Evolutionary conservation across 495 filamentous ascomycete genomes (phyloP).

Genomic region (Acidomyces sp.): DNA sequence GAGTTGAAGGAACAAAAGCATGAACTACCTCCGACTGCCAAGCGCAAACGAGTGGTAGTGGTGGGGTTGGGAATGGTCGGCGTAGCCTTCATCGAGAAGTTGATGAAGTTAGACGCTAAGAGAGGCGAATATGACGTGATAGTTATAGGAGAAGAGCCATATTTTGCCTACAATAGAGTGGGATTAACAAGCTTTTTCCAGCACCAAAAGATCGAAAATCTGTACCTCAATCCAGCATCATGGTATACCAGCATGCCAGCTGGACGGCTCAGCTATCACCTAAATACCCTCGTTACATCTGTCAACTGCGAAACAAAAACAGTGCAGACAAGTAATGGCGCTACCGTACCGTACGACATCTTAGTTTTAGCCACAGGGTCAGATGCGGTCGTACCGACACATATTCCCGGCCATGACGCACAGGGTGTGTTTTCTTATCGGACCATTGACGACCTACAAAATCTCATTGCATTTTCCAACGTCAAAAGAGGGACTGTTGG

Average conservation of each 20-base stretch:
- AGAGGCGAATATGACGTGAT: slow-evolving; percentile 68
- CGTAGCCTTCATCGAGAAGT: slow-evolving; percentile 86
- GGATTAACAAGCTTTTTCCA: slow-evolving; percentile 91
- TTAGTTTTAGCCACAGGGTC: slow-evolving; percentile 88
- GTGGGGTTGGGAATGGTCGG: slow-evolving; percentile 95
- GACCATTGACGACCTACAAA: slow-evolving; percentile 73
- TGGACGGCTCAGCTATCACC: slow-evolving; percentile 61
- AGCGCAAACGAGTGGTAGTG: slow-evolving; percentile 62
- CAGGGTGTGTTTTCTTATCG: slow-evolving; percentile 91
- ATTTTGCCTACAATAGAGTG: slow-evolving; percentile 91
- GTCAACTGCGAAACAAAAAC: slow-evolving; percentile 52
- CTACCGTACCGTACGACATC: slow-evolving; percentile 68
- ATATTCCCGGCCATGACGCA: slow-evolving; percentile 75
- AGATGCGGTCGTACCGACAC: slow-evolving; percentile 66
- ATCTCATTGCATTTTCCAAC: slow-evolving; percentile 60
- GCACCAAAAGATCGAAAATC: slow-evolving; percentile 75
- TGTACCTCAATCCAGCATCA: slow-evolving; percentile 80
- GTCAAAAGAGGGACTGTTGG: slow-evolving; percentile 55
- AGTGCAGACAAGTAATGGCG: slow-evolving; percentile 58
- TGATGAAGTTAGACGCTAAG: slow-evolving; percentile 73
- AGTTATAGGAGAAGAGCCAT: slow-evolving; percentile 83
- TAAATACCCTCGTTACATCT: slow-evolving; percentile 66
- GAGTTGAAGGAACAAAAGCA: too few species aligned
- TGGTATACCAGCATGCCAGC: slow-evolving; percentile 58
- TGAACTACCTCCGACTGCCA: slow-evolving; percentile 20